Percentiles rank a stretch among this genome's conserved stretches.
Conservation (phyloP, 208 protist species). For the Balamuthia mandrillaris region DNA sequence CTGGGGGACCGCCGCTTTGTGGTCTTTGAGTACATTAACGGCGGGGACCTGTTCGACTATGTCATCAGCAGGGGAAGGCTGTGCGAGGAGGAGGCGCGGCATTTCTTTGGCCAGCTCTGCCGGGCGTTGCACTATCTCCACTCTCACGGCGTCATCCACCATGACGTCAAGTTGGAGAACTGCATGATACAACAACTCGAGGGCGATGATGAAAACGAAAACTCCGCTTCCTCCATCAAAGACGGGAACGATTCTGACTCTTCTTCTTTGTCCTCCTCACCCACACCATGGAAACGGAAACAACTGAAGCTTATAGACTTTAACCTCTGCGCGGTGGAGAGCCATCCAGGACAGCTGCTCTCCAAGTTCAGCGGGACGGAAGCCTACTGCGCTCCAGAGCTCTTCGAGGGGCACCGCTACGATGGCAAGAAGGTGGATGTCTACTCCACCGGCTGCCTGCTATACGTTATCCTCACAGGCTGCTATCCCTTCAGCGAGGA, state of each 20-base stretch:
- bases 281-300: background rate
- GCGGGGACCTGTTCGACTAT: slow-evolving; percentile 87
- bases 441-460: slow-evolving; percentile 94
- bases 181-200: slow-evolving; percentile 63
- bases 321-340: background rate
- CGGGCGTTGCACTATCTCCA: slow-evolving; percentile 86
- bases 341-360: slow-evolving; percentile 22
- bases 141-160: slow-evolving; percentile 75
- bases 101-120: slow-evolving; percentile 87
- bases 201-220: background rate
- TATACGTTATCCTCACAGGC: slow-evolving; percentile 95
- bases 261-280: background rate
- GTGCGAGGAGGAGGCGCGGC: slow-evolving; percentile 74
- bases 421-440: slow-evolving; percentile 88
- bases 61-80: slow-evolving; percentile 78
- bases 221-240: background rate
- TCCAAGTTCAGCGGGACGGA: slow-evolving; percentile 86
- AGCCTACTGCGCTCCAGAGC: slow-evolving; percentile 89
- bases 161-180: slow-evolving; percentile 66
- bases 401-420: slow-evolving; percentile 71
- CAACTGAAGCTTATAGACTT: slow-evolving; percentile 22
- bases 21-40: slow-evolving; percentile 42
- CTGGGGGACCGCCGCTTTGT: background rate
- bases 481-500: slow-evolving; percentile 85
- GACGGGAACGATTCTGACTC: background rate